A percentile compares a stretch with the other conserved stretches of the same genome.
Evolutionary conservation across 2,329 filamentous ascomycete genomes (phyloP).

Genomic region (Paecilomyces formosus): DNA sequence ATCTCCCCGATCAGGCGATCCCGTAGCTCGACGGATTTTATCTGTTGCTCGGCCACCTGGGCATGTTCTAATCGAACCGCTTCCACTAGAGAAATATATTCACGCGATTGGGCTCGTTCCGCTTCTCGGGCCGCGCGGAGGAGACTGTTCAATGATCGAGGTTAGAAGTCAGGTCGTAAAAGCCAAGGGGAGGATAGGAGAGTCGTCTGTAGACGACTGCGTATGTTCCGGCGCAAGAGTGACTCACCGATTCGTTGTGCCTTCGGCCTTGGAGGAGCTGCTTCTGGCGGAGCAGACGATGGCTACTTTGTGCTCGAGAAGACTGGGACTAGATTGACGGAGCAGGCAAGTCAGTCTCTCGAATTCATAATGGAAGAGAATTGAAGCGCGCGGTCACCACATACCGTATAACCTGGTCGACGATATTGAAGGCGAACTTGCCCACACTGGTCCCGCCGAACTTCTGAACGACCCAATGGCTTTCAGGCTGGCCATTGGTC

Average conservation of each 20-base stretch:
- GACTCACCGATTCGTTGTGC: constrained; percentile 87
- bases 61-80: constrained; percentile 80
- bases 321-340: constrained; percentile 42
- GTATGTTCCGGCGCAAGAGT: constrained; percentile 7
- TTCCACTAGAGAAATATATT: constrained; percentile 68
- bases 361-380: background rate
- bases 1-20: constrained; percentile 59
- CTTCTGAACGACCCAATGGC: constrained; percentile 81
- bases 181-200: background rate
- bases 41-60: constrained; percentile 57
- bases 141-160: constrained; percentile 21
- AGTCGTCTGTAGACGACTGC: background rate
- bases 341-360: background rate
- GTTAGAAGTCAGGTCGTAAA: background rate
- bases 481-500: constrained; percentile 11
- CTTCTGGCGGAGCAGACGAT: constrained; percentile 95
- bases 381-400: constrained; percentile 9
- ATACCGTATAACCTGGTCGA: constrained; percentile 62
- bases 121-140: constrained; percentile 44
- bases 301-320: constrained; percentile 67
- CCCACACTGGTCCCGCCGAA: constrained; percentile 94
- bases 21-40: constrained; percentile 51
- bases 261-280: constrained; percentile 87
- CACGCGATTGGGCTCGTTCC: constrained; percentile 39
- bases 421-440: constrained; percentile 77